Evolutionary conservation across 2,329 filamentous ascomycete genomes (phyloP), one percentile per base, ranked within the genome.

Genomic region (Penicillium sclerotiorum): DNA sequence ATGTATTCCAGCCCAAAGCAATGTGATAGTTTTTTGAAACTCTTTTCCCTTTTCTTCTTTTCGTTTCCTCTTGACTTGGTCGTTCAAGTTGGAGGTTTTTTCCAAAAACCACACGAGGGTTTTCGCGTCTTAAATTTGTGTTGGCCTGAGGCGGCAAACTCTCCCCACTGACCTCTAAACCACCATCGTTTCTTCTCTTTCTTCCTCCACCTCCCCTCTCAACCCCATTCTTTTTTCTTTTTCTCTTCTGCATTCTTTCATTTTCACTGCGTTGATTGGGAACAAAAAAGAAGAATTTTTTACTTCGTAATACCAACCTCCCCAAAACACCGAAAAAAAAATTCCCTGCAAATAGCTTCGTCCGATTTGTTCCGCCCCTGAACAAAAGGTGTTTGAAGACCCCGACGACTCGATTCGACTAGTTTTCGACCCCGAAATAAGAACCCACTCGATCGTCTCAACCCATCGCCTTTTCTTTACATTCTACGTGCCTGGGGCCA

Each of bases 161-260:
- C 44, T 37, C 56, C 61, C 56, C 57, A 58, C 55, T 36, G 33
- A 11, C 33, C 20, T 32, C 23, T 20, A n/a, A n/a, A 57, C 52
- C 56, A 57, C 53, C 52, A 52, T 54, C 52, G 49, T 44, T 39
- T 51, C 52, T 53, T 49, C 53, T 60, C 57, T 53, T 52, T 58
- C 48, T 62, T 49, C 58, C 47, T 53, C 49, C 25, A 36, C 45
- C 52, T 44, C 52, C 45, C 45, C 48, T 42, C 51, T 52, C 27
- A 30, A 41, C 45, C 53, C 51, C 46, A 45, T 52, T 47, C 52
- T 55, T 52, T 40, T 58, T 60, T 56, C 56, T 62, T 63, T 58
- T 60, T 55, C 56, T 62, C 56, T 55, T 55, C 47, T 38, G 57
- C 59, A 62, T 61, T 64, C 62, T 58, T 63, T 63, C 59, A 52